Conservation (phyloP, 176 grass and related monocot species). For the Rhipidocladum racemiflorum region DNA sequence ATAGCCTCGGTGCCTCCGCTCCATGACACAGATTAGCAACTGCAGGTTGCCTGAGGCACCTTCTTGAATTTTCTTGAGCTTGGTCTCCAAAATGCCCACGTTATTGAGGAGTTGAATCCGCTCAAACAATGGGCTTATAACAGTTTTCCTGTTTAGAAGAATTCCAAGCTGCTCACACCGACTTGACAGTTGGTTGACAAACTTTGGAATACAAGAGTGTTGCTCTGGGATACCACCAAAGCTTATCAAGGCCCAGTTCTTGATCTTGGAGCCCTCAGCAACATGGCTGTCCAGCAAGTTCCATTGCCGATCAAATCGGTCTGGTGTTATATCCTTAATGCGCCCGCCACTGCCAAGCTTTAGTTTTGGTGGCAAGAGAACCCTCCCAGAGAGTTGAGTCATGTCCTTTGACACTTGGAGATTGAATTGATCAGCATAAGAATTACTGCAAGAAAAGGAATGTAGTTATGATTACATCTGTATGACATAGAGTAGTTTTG, state of each 20-base stretch:
- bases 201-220: conserved; percentile 64
- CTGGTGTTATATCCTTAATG: conserved; percentile 78
- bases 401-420: conserved; percentile 77
- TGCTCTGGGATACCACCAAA: conserved; percentile 82
- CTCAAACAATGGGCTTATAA: conserved; percentile 70
- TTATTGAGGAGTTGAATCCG: conserved; percentile 80
- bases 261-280: conserved; percentile 71
- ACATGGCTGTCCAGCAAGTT: conserved; percentile 85
- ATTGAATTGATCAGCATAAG: conserved; percentile 70
- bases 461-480: conserved; percentile 22
- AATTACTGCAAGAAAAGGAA: conserved; percentile 54
- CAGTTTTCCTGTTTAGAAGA: conserved; percentile 63
- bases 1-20: conserved; percentile 74
- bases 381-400: conserved; percentile 86
- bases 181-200: conserved; percentile 69
- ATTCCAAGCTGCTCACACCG: conserved; percentile 87
- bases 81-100: conserved; percentile 61
- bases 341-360: conserved; percentile 70
- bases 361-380: conserved; percentile 88
- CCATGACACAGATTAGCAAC: conserved; percentile 86
- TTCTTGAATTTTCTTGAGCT: conserved; percentile 77
- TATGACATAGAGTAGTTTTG: not conserved
- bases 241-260: conserved; percentile 86
- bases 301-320: conserved; percentile 81
- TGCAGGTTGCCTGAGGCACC: conserved; percentile 73